phyloP scores from a whole-genome alignment of 2,329 filamentous ascomycete species.

The Sporothrix schenckii region DNA sequence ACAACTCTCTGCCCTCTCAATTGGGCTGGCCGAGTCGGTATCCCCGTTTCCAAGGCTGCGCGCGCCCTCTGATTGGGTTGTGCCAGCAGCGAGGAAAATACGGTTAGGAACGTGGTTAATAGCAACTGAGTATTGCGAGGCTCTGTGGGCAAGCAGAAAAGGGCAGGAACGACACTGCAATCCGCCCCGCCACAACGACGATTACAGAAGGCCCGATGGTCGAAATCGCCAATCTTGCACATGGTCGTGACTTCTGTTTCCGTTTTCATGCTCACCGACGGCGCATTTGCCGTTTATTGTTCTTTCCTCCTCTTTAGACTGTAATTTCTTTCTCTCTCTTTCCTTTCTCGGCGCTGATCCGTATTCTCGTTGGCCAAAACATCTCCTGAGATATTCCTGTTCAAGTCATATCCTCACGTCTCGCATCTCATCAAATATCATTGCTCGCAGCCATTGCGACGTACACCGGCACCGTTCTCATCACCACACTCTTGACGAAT shows the following conservation, averaged over 20 bases:
- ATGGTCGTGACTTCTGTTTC: constrained; percentile 23
- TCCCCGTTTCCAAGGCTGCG: constrained; percentile 11
- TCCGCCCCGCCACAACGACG: not conserved
- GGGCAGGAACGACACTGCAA: constrained; percentile 26
- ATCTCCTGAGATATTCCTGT: not conserved
- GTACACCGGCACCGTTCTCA: constrained; percentile 12
- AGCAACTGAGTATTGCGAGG: not conserved
- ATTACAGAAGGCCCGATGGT: constrained; percentile 32
- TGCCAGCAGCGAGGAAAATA: not conserved
- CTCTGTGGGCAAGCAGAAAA: constrained; percentile 17
- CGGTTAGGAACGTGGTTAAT: constrained; percentile 6
- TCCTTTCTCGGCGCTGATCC: constrained; percentile 12
- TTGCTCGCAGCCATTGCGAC: not conserved
- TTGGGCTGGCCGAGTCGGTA: constrained; percentile 24
- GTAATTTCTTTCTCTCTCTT: not conserved
- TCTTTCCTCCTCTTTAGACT: constrained; percentile 1
- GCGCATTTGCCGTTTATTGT: not conserved
- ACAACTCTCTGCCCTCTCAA: constrained; percentile 7
- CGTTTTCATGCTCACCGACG: constrained; percentile 15
- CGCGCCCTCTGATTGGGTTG: constrained; percentile 10
- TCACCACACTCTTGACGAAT: constrained; percentile 10
- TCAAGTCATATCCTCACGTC: not conserved
- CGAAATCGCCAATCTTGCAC: constrained; percentile 9
- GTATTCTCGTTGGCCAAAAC: not conserved
- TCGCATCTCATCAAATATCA: not conserved